phyloP scores from a whole-genome alignment of 1,284 basidiomycete species.

The Phylloporus gajari region DNA sequence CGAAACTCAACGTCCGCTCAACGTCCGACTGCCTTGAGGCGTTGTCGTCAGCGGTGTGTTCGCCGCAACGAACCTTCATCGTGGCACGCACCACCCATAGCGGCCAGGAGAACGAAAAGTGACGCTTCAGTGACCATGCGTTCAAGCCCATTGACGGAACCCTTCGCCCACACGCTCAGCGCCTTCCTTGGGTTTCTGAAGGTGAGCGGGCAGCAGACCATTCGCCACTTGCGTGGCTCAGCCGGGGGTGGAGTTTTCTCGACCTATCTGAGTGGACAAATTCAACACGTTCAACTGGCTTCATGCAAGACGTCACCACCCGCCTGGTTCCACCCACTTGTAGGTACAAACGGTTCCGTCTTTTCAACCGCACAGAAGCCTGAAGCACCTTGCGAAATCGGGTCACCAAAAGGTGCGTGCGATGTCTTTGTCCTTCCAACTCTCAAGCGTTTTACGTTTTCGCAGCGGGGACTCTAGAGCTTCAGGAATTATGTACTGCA shows the following conservation, averaged over 20 bases:
- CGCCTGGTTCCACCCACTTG: constrained; percentile 68
- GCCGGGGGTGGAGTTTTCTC: constrained; percentile 94
- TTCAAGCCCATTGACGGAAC: constrained; percentile 96
- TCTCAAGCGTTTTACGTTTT: constrained; percentile 19
- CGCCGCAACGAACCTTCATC: constrained; percentile 72
- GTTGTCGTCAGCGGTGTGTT: constrained; percentile 72
- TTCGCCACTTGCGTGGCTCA: constrained; percentile 44
- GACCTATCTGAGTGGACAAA: constrained; percentile 65
- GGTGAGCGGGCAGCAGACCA: constrained; percentile 58
- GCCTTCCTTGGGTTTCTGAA: constrained; percentile 87
- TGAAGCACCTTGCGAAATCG: constrained; percentile 85
- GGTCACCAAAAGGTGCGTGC: constrained; percentile 72
- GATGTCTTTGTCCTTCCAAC: not conserved
- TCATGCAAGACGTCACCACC: constrained; percentile 78
- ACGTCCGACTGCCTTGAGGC: constrained; percentile 61
- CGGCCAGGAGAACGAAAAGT: constrained; percentile 74
- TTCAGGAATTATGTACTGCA: constrained; percentile 91
- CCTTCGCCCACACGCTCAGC: constrained; percentile 61
- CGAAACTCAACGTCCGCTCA: too few species aligned
- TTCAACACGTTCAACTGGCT: constrained; percentile 82
- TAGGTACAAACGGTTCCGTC: constrained; percentile 60
- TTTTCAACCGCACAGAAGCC: constrained; percentile 43
- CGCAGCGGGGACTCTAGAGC: constrained; percentile 94
- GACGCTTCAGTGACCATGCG: constrained; percentile 86
- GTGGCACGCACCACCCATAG: constrained; percentile 61